Conservation (phyloP, 305 asterid genomes). For the Withania somnifera region DNA sequence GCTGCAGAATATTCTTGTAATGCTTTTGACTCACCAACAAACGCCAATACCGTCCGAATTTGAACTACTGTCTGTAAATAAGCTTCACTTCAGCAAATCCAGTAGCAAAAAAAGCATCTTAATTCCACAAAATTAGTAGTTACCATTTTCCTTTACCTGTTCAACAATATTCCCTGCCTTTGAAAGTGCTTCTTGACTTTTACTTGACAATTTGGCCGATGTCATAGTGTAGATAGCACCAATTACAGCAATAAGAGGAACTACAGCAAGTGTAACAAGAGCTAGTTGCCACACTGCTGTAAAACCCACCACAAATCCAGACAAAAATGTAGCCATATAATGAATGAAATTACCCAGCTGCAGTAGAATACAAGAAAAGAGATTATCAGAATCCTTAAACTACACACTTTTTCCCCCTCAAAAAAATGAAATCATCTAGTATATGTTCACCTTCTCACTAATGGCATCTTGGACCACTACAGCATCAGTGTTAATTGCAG, state of each 20-base stretch:
- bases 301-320: constrained; percentile 95
- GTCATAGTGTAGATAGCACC: constrained; percentile 82
- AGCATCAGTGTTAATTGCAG: constrained; percentile 91
- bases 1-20: constrained; percentile 70
- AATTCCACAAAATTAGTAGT: not conserved
- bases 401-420: not conserved
- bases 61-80: constrained; percentile 71
- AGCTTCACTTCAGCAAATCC: constrained; percentile 6
- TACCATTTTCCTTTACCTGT: constrained; percentile 48
- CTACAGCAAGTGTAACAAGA: constrained; percentile 85
- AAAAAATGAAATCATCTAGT: not conserved
- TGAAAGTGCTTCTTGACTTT: constrained; percentile 86
- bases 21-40: constrained; percentile 88
- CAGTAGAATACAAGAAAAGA: not conserved
- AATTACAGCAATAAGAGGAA: constrained; percentile 85
- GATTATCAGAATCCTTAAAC: constrained; percentile 7
- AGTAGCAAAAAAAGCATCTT: not conserved
- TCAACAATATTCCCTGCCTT: constrained; percentile 90
- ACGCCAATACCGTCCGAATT: constrained; percentile 80
- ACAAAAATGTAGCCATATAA: constrained; percentile 92
- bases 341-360: constrained; percentile 98
- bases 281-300: constrained; percentile 97
- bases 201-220: constrained; percentile 61
- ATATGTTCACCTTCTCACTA: constrained; percentile 69
- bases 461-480: constrained; percentile 98